Conservation (phyloP, 352 stramenopile genomes). For the Phytopythium chamaehyphon region DNA sequence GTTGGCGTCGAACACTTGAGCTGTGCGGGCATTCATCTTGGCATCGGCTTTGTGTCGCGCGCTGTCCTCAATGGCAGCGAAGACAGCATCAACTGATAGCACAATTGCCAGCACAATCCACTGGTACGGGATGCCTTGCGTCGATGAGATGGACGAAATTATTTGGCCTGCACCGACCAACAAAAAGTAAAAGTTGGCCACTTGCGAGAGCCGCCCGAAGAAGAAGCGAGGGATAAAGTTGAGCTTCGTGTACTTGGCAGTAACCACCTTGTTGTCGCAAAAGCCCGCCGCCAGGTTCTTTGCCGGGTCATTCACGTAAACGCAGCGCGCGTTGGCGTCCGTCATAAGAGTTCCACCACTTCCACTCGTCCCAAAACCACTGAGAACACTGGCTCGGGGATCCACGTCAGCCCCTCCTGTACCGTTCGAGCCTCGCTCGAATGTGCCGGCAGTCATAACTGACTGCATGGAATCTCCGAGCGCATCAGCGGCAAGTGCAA, state of each 20-base stretch:
- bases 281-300: conserved; percentile 56
- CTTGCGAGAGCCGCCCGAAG: conserved; percentile 79
- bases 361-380: conserved; percentile 1
- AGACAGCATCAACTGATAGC: conserved; percentile 81
- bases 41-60: conserved; percentile 68
- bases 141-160: conserved; percentile 85
- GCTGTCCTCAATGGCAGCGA: conserved; percentile 82
- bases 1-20: conserved; percentile 59
- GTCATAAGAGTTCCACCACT: conserved; percentile 18
- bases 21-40: conserved; percentile 76
- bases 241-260: conserved; percentile 85
- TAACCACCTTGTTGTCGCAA: conserved; percentile 80
- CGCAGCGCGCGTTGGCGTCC: conserved; percentile 49
- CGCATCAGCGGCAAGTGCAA: background rate
- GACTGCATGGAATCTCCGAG: conserved; percentile 3
- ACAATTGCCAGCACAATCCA: conserved; percentile 85
- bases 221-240: conserved; percentile 86
- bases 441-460: background rate
- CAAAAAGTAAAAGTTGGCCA: conserved; percentile 90
- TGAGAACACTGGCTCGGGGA: background rate
- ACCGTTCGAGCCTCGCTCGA: background rate
- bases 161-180: conserved; percentile 83
- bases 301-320: conserved; percentile 66
- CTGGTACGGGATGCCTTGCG: conserved; percentile 76
- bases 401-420: background rate